phyloP scores from a whole-genome alignment of 495 filamentous ascomycete species.

The Parachaetomium inaequale region DNA sequence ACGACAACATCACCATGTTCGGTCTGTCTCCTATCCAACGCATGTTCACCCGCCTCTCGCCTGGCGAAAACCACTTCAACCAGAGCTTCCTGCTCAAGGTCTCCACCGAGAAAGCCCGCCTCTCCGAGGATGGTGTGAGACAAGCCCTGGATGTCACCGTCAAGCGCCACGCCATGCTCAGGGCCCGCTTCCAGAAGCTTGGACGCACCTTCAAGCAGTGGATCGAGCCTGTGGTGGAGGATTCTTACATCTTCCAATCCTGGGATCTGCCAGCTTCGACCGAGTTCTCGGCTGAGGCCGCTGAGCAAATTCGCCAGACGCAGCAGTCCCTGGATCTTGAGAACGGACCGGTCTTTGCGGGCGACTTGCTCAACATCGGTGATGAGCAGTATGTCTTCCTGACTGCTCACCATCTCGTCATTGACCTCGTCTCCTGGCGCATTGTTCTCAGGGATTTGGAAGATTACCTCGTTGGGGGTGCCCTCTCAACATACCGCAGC shows the following conservation, averaged over 20 bases:
- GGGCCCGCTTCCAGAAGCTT: slow-evolving; percentile 46
- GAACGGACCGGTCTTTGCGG: slow-evolving; percentile 35
- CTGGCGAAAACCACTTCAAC: slow-evolving; percentile 55
- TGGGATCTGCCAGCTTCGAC: slow-evolving; percentile 5
- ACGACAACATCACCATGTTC: slow-evolving; percentile 14
- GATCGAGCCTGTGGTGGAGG: slow-evolving; percentile 11
- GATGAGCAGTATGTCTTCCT: slow-evolving; percentile 40
- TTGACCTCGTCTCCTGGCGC: slow-evolving; percentile 60
- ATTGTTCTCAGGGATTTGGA: slow-evolving; percentile 56
- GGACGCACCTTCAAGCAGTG: slow-evolving; percentile 16
- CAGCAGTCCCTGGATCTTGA: slow-evolving; percentile 33
- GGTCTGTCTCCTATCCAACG: slow-evolving; percentile 55
- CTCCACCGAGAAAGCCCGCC: slow-evolving; percentile 22
- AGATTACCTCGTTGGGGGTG: slow-evolving; percentile 39
- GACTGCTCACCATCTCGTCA: slow-evolving; percentile 53
- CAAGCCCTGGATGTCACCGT: slow-evolving; percentile 48
- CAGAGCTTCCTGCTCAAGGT: slow-evolving; percentile 55
- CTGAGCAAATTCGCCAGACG: not conserved
- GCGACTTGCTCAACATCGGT: slow-evolving; percentile 11
- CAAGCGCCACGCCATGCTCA: slow-evolving; percentile 57
- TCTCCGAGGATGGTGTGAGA: slow-evolving; percentile 36
- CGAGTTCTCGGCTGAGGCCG: not conserved
- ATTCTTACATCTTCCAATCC: slow-evolving; percentile 10
- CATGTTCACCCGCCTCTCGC: slow-evolving; percentile 48
- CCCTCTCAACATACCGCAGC: slow-evolving; percentile 11